phyloP scores from a whole-genome alignment of 495 filamentous ascomycete species.

The Penicillium longicatenatum region DNA sequence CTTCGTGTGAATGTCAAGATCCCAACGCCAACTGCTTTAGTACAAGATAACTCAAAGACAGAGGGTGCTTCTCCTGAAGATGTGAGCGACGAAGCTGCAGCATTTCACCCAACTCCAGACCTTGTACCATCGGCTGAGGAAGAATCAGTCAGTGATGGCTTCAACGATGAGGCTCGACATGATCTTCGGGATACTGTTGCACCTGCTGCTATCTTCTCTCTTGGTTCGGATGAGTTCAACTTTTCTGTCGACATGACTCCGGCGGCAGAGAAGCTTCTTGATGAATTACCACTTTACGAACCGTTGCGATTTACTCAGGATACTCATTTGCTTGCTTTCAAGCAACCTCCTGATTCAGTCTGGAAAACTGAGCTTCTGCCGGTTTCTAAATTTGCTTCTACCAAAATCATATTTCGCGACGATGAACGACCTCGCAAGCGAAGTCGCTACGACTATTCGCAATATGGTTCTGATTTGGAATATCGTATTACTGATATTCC shows the following conservation, averaged over 20 bases:
- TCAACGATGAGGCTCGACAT: slow-evolving; percentile 47
- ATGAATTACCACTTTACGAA: slow-evolving; percentile 78
- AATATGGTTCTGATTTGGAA: slow-evolving; percentile 64
- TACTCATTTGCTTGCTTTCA: slow-evolving; percentile 53
- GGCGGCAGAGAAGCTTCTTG: slow-evolving; percentile 77
- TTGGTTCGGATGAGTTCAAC: slow-evolving; percentile 78
- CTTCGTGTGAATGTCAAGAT: slow-evolving; percentile 66
- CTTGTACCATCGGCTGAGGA: slow-evolving; percentile 66
- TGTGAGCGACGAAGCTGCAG: slow-evolving; percentile 33
- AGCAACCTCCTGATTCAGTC: slow-evolving; percentile 62
- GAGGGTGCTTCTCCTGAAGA: slow-evolving; percentile 31
- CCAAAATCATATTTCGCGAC: slow-evolving; percentile 71
- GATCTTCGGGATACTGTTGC: slow-evolving; percentile 45
- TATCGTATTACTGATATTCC: slow-evolving; percentile 51
- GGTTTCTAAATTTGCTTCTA: slow-evolving; percentile 79
- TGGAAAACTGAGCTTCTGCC: slow-evolving; percentile 81
- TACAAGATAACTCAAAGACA: slow-evolving; percentile 22
- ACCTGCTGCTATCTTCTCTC: slow-evolving; percentile 78
- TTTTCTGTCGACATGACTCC: slow-evolving; percentile 77
- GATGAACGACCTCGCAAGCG: slow-evolving; percentile 71
- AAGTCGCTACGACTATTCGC: slow-evolving; percentile 75
- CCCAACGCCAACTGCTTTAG: slow-evolving; percentile 18
- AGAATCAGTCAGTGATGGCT: slow-evolving; percentile 52
- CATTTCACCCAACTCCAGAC: slow-evolving; percentile 66
- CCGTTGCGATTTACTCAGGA: slow-evolving; percentile 62